These are phyloP conservation scores for Amylostereum areolatum DNA, from an alignment of 1,284 basidiomycete species.

Conservation along the genomic window DNA sequence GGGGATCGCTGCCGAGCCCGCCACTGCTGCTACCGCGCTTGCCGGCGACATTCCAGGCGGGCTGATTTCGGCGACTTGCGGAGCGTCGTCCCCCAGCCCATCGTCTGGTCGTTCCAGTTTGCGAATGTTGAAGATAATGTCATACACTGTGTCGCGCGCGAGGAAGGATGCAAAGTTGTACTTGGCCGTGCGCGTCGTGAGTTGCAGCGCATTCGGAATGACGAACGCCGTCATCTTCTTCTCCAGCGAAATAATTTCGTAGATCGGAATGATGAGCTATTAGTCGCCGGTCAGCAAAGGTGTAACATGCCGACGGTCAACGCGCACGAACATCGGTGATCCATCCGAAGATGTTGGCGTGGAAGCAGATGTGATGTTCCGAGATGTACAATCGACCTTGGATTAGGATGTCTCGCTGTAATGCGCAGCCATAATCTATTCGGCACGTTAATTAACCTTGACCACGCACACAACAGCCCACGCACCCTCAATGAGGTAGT, in stretches of 20 bases:
- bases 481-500: constrained; percentile 96
- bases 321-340: constrained; percentile 32
- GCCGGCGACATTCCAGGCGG: constrained; percentile 9
- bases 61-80: constrained; percentile 5
- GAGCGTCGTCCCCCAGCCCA: constrained; percentile 9
- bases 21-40: constrained; percentile 6
- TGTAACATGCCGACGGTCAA: not conserved
- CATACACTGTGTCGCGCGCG: constrained; percentile 92
- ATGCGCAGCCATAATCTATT: constrained; percentile 94
- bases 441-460: constrained; percentile 2
- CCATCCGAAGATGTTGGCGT: constrained; percentile 99
- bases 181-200: constrained; percentile 78
- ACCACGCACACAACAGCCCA: constrained; percentile 9
- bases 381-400: constrained; percentile 97
- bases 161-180: constrained; percentile 97
- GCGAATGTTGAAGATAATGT: constrained; percentile 97
- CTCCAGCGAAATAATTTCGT: constrained; percentile 86
- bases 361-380: constrained; percentile 97
- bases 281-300: constrained; percentile 1
- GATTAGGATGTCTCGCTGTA: constrained; percentile 94
- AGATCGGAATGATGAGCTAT: constrained; percentile 87
- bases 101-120: constrained; percentile 81
- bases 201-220: constrained; percentile 95
- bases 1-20: constrained; percentile 7
- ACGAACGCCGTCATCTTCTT: constrained; percentile 99